These are phyloP conservation scores for Picea glauca DNA, from an alignment of 75 land plant species.

Conservation along the genomic window DNA sequence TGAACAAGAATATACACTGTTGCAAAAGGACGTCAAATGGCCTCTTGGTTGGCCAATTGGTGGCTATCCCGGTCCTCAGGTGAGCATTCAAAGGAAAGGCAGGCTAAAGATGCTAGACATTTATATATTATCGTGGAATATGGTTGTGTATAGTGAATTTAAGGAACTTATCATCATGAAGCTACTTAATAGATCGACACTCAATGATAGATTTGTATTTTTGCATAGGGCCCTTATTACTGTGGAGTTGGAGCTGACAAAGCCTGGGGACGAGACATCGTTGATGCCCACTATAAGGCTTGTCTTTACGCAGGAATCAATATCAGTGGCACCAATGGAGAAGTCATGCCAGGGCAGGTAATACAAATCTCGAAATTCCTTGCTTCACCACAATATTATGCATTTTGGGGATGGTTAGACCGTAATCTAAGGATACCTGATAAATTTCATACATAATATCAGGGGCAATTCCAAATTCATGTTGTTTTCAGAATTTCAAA, in stretches of 20 bases:
- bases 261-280: conserved; percentile 95
- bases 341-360: conserved; percentile 99
- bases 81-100: conserved; percentile 11
- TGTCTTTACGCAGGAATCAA: conserved; percentile 96
- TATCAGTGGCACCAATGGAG: conserved; percentile 96
- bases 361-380: neutral
- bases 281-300: conserved; percentile 98
- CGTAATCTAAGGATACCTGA: conserved; percentile 26
- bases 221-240: conserved; percentile 82
- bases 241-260: conserved; percentile 97
- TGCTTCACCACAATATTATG: neutral
- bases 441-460: neutral
- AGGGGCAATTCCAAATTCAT: neutral
- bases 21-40: conserved; percentile 93
- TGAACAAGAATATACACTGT: conserved; percentile 97
- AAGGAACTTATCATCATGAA: neutral
- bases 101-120: neutral
- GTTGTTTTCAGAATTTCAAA: neutral
- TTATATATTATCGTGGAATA: neutral
- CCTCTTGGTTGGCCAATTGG: conserved; percentile 99
- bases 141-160: neutral
- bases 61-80: conserved; percentile 98
- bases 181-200: neutral
- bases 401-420: neutral
- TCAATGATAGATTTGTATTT: neutral